Conservation (phyloP, 768 basidiomycete genomes). For the Mycena amicta region DNA sequence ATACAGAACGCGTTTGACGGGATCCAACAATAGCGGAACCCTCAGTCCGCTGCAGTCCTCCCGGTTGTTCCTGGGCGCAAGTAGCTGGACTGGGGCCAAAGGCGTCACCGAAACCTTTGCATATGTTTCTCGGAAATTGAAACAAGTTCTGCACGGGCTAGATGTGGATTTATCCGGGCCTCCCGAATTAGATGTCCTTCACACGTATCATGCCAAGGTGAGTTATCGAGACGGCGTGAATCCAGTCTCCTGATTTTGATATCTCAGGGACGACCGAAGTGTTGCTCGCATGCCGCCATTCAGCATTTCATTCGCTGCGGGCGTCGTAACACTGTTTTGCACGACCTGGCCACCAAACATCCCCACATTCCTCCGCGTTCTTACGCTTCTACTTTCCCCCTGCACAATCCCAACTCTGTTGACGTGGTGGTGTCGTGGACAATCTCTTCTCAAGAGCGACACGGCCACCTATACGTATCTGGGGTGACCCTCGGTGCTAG, state of each 20-base stretch:
- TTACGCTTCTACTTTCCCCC: slow-evolving; percentile 70
- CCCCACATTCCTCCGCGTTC: slow-evolving; percentile 58
- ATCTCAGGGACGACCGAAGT: slow-evolving; percentile 2
- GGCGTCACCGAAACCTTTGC: slow-evolving; percentile 45
- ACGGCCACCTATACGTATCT: slow-evolving; percentile 61
- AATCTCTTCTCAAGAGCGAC: slow-evolving; percentile 57
- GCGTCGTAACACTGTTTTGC: slow-evolving; percentile 45
- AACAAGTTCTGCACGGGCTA: slow-evolving; percentile 51
- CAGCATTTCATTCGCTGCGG: slow-evolving; percentile 53
- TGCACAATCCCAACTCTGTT: slow-evolving; percentile 72
- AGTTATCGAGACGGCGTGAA: no score
- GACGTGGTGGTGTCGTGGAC: slow-evolving; percentile 82
- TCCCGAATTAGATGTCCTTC: slow-evolving; percentile 56
- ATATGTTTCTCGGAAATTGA: slow-evolving; percentile 56
- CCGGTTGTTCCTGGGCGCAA: slow-evolving; percentile 45
- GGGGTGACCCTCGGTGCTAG: slow-evolving; percentile 67
- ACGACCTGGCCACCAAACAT: slow-evolving; percentile 41
- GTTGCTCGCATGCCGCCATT: slow-evolving; percentile 32
- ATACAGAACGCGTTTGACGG: no score
- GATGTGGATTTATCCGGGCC: slow-evolving; percentile 44
- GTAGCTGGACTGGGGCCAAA: slow-evolving; percentile 37
- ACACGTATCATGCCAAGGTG: slow-evolving; percentile 51
- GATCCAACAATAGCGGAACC: no score
- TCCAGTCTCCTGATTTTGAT: no score
- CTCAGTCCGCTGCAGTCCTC: no score